These are phyloP conservation scores for Strigomonas galati DNA, from an alignment of 208 protist genomes.

Conservation along the genomic window DNA sequence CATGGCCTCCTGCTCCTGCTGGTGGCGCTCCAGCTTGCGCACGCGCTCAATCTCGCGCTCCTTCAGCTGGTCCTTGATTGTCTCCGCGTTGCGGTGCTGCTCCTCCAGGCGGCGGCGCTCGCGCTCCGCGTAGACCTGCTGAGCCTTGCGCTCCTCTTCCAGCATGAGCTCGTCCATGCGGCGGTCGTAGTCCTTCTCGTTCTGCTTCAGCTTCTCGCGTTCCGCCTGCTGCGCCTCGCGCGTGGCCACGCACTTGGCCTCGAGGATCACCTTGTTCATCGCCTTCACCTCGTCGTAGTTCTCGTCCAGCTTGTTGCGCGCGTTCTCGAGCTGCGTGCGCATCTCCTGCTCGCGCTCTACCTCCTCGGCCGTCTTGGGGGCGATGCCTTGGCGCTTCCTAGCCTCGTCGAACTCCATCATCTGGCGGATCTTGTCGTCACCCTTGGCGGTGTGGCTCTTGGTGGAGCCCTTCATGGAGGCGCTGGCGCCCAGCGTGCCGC, in stretches of 20 bases:
- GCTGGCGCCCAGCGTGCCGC: neutral
- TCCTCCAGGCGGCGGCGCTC: conserved; percentile 82
- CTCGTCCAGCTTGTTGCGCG: conserved; percentile 78
- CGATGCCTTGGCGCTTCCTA: conserved; percentile 34
- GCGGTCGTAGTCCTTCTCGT: conserved; percentile 63
- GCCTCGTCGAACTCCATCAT: conserved; percentile 86
- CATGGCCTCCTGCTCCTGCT: conserved; percentile 94
- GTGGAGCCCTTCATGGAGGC: conserved; percentile 16
- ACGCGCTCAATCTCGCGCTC: conserved; percentile 88
- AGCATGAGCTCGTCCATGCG: conserved; percentile 83
- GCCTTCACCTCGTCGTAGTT: conserved; percentile 90
- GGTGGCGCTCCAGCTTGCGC: conserved; percentile 82
- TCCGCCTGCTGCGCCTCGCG: conserved; percentile 89
- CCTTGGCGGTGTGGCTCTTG: neutral
- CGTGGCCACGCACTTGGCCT: conserved; percentile 90
- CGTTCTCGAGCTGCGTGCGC: conserved; percentile 69
- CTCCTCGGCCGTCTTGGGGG: conserved; percentile 69
- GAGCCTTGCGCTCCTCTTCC: conserved; percentile 78
- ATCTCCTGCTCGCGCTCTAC: conserved; percentile 73
- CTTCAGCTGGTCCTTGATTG: conserved; percentile 89
- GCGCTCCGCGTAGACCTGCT: conserved; percentile 89
- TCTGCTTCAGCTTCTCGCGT: conserved; percentile 54
- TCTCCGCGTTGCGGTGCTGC: conserved; percentile 67
- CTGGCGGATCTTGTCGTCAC: conserved; percentile 12
- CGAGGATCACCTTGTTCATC: conserved; percentile 90